These are phyloP conservation scores for Gigaspora rosea DNA, from an alignment of 192 early-diverging fungal genomes.

Conservation along the genomic window DNA sequence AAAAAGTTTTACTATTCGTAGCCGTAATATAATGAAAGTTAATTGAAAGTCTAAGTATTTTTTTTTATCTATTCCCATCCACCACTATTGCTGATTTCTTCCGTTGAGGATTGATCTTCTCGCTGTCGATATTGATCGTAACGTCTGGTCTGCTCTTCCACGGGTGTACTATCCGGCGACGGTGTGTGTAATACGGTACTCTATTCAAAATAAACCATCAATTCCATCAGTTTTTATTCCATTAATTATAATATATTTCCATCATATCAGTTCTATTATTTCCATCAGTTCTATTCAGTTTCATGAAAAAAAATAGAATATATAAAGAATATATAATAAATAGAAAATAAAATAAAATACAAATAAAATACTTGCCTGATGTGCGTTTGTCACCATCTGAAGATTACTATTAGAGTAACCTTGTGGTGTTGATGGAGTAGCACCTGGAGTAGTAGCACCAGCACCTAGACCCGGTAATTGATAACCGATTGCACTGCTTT, in stretches of 20 bases:
- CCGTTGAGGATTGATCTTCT: background rate
- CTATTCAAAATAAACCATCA: constrained; percentile 22
- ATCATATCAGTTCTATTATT: constrained; percentile 5
- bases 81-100: background rate
- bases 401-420: constrained; percentile 22
- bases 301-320: no score
- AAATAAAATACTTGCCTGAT: constrained; percentile 17
- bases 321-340: no score
- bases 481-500: constrained; percentile 7
- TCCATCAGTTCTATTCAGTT: background rate
- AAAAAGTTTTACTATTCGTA: no score
- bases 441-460: constrained; percentile 15
- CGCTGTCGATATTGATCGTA: constrained; percentile 30
- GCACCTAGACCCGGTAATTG: constrained; percentile 22
- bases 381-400: constrained; percentile 30
- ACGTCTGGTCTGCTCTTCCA: constrained; percentile 15
- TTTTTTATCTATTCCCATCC: background rate
- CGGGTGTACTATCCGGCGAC: constrained; percentile 15
- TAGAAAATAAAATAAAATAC: no score
- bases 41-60: background rate
- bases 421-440: constrained; percentile 24
- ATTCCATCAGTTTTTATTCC: constrained; percentile 11
- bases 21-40: background rate
- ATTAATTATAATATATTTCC: no score
- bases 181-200: constrained; percentile 24